phyloP scores from a whole-genome alignment of 176 grass and related monocot genomes.

The Aegilops tauschii region DNA sequence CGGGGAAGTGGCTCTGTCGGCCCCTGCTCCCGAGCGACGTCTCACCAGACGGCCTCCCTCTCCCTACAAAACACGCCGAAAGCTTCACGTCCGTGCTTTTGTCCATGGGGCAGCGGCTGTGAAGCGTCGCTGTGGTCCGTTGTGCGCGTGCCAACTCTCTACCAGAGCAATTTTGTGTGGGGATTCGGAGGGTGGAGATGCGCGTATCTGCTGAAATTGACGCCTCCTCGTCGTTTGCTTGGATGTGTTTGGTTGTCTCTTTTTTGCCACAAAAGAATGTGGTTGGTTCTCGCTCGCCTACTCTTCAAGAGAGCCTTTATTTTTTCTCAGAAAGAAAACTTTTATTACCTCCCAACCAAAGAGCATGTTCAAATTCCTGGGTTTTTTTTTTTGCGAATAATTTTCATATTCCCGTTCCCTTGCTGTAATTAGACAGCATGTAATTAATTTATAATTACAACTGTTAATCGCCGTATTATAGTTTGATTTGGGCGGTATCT shows the following conservation, averaged over 20 bases:
- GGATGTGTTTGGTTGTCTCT: background rate
- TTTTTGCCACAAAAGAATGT: background rate
- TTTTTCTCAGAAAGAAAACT: background rate
- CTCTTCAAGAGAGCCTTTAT: background rate
- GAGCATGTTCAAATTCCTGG: too few relatives aligned
- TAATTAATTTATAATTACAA: background rate
- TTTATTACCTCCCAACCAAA: background rate
- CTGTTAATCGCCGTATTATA: background rate
- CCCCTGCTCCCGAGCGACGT: slow-evolving; percentile 17
- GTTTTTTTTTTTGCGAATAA: too few relatives aligned
- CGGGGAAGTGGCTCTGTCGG: background rate
- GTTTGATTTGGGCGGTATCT: background rate
- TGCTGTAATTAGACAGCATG: background rate
- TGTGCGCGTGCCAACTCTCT: background rate
- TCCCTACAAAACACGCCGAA: background rate
- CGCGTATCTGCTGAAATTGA: background rate
- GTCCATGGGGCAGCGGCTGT: background rate
- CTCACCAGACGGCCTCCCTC: background rate
- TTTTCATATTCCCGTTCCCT: background rate
- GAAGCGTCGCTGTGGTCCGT: background rate
- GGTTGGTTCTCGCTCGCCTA: background rate
- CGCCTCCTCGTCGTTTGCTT: background rate
- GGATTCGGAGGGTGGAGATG: background rate
- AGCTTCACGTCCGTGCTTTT: background rate
- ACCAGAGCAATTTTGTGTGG: background rate